phyloP scores from a whole-genome alignment of 495 filamentous ascomycete genomes.

The Xylaria bambusicola region DNA sequence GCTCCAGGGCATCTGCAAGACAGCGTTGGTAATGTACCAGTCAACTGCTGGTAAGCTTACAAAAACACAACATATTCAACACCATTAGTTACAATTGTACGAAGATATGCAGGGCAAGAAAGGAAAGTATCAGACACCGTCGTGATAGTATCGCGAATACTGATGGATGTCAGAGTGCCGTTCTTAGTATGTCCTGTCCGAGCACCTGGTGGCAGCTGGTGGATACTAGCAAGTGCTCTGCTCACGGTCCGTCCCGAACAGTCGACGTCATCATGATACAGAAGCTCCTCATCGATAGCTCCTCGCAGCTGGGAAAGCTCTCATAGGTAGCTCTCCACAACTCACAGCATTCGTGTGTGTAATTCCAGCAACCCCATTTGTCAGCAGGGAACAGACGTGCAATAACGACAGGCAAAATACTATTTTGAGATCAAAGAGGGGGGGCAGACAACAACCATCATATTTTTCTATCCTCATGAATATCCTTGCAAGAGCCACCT shows the following conservation, averaged over 20 bases:
- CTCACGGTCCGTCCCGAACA: constrained; percentile 19
- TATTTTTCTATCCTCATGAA: constrained; percentile 25
- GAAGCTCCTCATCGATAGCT: constrained; percentile 7
- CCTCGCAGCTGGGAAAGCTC: not conserved
- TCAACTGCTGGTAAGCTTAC: too few relatives aligned
- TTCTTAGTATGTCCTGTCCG: too few relatives aligned
- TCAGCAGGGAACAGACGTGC: constrained; percentile 5
- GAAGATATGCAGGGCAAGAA: too few relatives aligned
- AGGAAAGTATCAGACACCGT: too few relatives aligned
- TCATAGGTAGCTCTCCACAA: too few relatives aligned
- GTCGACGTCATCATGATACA: constrained; percentile 21
- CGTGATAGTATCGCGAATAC: too few relatives aligned
- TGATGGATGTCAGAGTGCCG: too few relatives aligned
- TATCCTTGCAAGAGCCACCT: constrained; percentile 26
- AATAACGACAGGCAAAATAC: not conserved
- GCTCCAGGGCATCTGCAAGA: too few relatives aligned
- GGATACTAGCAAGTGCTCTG: not conserved
- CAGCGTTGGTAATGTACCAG: too few relatives aligned
- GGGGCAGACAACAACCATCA: not conserved
- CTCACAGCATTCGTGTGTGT: constrained; percentile 7
- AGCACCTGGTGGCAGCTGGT: constrained; percentile 1
- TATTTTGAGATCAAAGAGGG: constrained; percentile 4
- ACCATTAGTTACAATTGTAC: too few relatives aligned
- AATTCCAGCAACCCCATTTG: constrained; percentile 17
- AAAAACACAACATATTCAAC: too few relatives aligned